These are phyloP conservation scores for Dendrobium officinale DNA, from an alignment of 106 monocot genomes.

Conservation along the genomic window DNA sequence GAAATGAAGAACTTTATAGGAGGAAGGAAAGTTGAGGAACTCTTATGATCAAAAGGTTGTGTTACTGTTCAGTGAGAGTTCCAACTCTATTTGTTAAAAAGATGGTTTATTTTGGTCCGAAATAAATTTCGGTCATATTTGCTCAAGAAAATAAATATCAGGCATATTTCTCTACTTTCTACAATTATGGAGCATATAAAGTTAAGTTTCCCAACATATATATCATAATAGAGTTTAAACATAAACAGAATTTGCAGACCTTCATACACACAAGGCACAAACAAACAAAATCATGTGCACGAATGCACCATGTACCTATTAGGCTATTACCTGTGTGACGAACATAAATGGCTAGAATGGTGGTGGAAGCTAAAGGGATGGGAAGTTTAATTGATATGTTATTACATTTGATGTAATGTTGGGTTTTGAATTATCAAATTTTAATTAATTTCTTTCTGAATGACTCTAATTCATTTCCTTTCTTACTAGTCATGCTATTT, in stretches of 20 bases:
- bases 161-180: no score
- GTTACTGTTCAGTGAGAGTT: no score
- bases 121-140: no score
- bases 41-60: no score
- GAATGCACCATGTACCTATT: not conserved
- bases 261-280: not conserved
- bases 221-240: not conserved
- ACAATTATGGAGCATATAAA: no score
- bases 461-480: not conserved
- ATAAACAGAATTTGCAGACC: no score
- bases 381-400: not conserved
- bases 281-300: not conserved
- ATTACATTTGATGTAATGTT: not conserved
- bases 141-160: no score
- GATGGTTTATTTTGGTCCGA: no score
- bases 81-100: no score
- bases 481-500: not conserved
- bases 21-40: no score
- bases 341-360: not conserved
- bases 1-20: no score
- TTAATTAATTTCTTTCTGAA: not conserved
- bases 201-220: not conserved
- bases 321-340: not conserved
- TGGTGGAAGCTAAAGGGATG: not conserved
- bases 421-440: not conserved